A percentile compares a stretch with the other conserved stretches of the same genome.
Conservation (phyloP, 257 asterid genomes). For the Buddleja alternifolia region DNA sequence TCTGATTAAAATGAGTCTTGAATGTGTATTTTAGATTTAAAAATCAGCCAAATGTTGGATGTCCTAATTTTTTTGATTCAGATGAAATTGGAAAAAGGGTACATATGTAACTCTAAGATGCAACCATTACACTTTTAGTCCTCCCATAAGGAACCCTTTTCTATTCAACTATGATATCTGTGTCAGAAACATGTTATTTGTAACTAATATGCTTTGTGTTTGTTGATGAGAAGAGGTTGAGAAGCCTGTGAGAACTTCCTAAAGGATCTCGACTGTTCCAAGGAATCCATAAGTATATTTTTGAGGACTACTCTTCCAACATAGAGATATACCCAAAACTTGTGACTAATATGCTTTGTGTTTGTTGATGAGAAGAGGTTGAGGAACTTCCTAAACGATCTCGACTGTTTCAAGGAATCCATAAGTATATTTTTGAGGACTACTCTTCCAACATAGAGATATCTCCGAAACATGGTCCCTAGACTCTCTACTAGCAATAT, state of each 20-base stretch:
- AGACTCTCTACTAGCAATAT: background rate
- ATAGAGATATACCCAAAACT: no score
- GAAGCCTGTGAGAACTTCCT: background rate
- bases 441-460: no score
- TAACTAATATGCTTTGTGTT: background rate
- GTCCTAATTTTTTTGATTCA: background rate
- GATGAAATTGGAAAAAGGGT: background rate
- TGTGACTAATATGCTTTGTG: background rate
- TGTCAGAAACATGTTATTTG: background rate
- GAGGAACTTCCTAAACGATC: background rate
- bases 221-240: background rate
- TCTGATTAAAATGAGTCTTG: background rate
- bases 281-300: background rate
- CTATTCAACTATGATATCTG: background rate
- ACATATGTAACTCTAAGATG: background rate
- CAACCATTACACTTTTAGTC: background rate
- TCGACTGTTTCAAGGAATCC: background rate
- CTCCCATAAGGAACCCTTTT: background rate
- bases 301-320: no score
- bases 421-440: background rate
- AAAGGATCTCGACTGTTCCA: background rate
- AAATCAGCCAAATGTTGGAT: background rate
- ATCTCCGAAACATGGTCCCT: no score
- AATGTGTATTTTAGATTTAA: no score
- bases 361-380: background rate